Base-by-base conservation (phyloP, 2,329 filamentous ascomycete species). In the Aspergillus caelatus region DNA sequence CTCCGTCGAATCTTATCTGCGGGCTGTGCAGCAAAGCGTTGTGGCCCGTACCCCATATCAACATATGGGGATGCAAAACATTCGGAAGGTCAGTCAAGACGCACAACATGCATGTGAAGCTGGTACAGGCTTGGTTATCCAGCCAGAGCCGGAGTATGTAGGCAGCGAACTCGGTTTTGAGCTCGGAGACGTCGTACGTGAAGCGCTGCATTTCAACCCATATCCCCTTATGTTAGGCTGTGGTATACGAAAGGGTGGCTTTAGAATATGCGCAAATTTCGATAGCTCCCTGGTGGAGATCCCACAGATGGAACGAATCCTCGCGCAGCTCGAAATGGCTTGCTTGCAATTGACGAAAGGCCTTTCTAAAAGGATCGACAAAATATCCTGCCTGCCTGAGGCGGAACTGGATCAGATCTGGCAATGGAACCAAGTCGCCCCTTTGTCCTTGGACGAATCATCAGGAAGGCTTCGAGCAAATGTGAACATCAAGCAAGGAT, bases 161-260 rank as follows among this genome's bases (percentile, higher is more conserved):
- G 74, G 73, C 30, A 72, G 68, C 41, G 77, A 79, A 32, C 74
- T 80, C 60, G 78, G 78, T 3, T 78, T 80, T 57, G 62, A 68
- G 10, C 52, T 68, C 12, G 77, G 74, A 28, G 78, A 80, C 61
- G 74, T 76, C 10, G 74, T 76, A 3, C 72, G 66, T 11, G 75
- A 77, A 58, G 75, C 75, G 1, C 70, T 73, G 56, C 79, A 81
- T 62, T 82, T 82, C 70, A 83, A 82, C 59, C 77, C 81, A 0
- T 84, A 84, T 63, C 79, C 82, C 5, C 74, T 84, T 2, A 85
- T 84, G 83, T 64, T 84, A 26, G 82, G 75, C 3, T 83, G 76
- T 67, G 80, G 79, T 6, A 78, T 83, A 7, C 72, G 73, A 26
- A 79, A 78, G 62, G 76, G 68, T 1, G 80, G 81, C 1, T 79